phyloP scores from a whole-genome alignment of 2,329 filamentous ascomycete species.

The Lasiodiplodia hormozganensis region DNA sequence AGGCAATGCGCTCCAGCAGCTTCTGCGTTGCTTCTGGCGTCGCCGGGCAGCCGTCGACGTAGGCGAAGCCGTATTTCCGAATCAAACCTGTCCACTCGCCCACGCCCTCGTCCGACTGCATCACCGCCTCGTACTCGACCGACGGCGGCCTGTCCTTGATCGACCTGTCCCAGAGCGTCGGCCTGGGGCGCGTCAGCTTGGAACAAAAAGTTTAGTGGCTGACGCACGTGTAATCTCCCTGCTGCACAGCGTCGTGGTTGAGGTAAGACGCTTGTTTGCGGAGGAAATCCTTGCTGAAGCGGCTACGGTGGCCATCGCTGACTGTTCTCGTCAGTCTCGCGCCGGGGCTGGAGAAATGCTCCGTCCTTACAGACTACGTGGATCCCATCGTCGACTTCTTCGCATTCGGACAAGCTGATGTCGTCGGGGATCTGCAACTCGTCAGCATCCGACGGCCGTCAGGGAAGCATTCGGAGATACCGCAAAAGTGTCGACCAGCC shows the following conservation, averaged over 20 bases:
- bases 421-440: constrained; percentile 38
- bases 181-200: not conserved
- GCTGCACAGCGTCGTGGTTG: not conserved
- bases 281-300: constrained; percentile 68
- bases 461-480: constrained; percentile 47
- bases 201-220: not conserved
- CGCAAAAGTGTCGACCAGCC: constrained; percentile 71
- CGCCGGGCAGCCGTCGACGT: constrained; percentile 73
- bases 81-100: constrained; percentile 70
- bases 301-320: constrained; percentile 70
- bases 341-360: constrained; percentile 18
- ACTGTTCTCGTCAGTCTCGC: constrained; percentile 39
- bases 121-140: constrained; percentile 67
- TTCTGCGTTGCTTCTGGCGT: constrained; percentile 73
- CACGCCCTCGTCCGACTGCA: constrained; percentile 61
- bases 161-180: constrained; percentile 46
- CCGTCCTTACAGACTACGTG: constrained; percentile 38
- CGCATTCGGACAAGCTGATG: constrained; percentile 36
- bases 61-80: constrained; percentile 74
- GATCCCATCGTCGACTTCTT: constrained; percentile 31
- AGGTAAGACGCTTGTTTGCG: constrained; percentile 37
- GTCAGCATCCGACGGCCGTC: not conserved
- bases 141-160: constrained; percentile 60
- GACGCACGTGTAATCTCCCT: not conserved
- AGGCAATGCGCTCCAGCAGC: constrained; percentile 82